These are phyloP conservation scores for Pseudopithomyces maydicus DNA, from an alignment of 2,329 filamentous ascomycete genomes.

Conservation along the genomic window DNA sequence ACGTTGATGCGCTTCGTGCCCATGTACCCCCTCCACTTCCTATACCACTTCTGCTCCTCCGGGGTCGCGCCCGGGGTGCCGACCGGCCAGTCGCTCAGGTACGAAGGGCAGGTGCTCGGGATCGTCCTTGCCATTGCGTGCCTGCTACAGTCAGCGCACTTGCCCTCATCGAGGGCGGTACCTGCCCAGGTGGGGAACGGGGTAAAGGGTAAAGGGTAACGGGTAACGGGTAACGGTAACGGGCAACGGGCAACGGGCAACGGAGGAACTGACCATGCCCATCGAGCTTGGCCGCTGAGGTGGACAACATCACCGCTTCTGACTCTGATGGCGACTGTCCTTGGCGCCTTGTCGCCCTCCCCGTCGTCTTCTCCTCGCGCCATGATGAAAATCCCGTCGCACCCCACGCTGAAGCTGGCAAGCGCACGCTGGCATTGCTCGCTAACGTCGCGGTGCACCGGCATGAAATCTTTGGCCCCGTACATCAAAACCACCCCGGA, in stretches of 20 bases:
- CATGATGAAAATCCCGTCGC: slow-evolving; percentile 87
- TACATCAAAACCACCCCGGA: slow-evolving; percentile 96
- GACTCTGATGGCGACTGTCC: slow-evolving; percentile 53
- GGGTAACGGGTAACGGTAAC: too few species aligned
- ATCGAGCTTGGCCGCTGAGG: slow-evolving; percentile 81
- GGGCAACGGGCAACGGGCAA: too few species aligned
- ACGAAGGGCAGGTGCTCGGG: slow-evolving; percentile 75
- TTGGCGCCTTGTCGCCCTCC: slow-evolving; percentile 32
- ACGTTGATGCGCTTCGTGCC: slow-evolving; percentile 47
- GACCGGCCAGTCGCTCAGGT: slow-evolving; percentile 75
- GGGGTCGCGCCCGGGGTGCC: slow-evolving; percentile 39
- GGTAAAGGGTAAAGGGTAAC: too few species aligned
- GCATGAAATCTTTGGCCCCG: slow-evolving; percentile 86
- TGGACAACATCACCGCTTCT: slow-evolving; percentile 88
- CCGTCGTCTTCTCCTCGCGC: slow-evolving; percentile 50
- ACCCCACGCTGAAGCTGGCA: slow-evolving; percentile 87
- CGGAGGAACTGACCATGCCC: slow-evolving; percentile 70
- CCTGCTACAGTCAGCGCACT: slow-evolving; percentile 38
- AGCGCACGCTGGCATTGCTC: slow-evolving; percentile 82
- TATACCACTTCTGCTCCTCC: slow-evolving; percentile 39
- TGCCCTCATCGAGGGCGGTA: too few species aligned
- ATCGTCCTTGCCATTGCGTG: slow-evolving; percentile 92
- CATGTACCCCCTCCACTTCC: slow-evolving; percentile 48
- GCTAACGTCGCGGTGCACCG: slow-evolving; percentile 91
- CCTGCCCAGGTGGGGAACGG: too few species aligned